A percentile compares a stretch with the other conserved stretches of the same genome.
Evolutionary conservation across 805 yeast species (phyloP).

Genomic region (Pachysolen tannophilus): DNA sequence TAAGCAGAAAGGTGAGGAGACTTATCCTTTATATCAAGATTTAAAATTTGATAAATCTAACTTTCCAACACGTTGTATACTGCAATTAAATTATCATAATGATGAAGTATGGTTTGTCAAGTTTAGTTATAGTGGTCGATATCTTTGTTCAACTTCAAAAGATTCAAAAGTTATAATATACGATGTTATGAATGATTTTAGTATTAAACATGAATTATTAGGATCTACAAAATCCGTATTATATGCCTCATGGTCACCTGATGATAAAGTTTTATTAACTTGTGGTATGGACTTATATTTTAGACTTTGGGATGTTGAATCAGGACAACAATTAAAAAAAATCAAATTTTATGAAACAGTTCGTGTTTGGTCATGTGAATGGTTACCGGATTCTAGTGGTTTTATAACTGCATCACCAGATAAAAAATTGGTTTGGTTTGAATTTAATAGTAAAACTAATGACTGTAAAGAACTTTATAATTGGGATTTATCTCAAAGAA

Average conservation of each 20-base stretch:
- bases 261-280: slow-evolving; percentile 57
- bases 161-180: slow-evolving; percentile 61
- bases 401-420: slow-evolving; percentile 77
- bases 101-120: slow-evolving; percentile 82
- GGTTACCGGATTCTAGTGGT: slow-evolving; percentile 48
- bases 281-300: slow-evolving; percentile 68
- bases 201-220: slow-evolving; percentile 26
- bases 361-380: slow-evolving; percentile 55
- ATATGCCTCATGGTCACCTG: slow-evolving; percentile 69
- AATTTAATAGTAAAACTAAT: slow-evolving; percentile 21
- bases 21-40: slow-evolving; percentile 16
- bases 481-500: slow-evolving; percentile 35
- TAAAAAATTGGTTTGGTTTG: slow-evolving; percentile 46
- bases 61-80: slow-evolving; percentile 42
- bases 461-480: slow-evolving; percentile 21
- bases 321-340: slow-evolving; percentile 21
- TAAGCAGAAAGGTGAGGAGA: slow-evolving; percentile 16
- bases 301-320: slow-evolving; percentile 55
- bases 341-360: slow-evolving; percentile 11
- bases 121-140: slow-evolving; percentile 72
- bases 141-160: slow-evolving; percentile 68
- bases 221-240: slow-evolving; percentile 50
- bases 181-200: slow-evolving; percentile 45
- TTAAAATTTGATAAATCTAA: slow-evolving; percentile 11
- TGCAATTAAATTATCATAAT: slow-evolving; percentile 42